Percentiles rank a stretch among this genome's conserved stretches.
These are phyloP conservation scores for Zea mays DNA, from an alignment of 176 grass and related monocot genomes.

Conservation along the genomic window DNA sequence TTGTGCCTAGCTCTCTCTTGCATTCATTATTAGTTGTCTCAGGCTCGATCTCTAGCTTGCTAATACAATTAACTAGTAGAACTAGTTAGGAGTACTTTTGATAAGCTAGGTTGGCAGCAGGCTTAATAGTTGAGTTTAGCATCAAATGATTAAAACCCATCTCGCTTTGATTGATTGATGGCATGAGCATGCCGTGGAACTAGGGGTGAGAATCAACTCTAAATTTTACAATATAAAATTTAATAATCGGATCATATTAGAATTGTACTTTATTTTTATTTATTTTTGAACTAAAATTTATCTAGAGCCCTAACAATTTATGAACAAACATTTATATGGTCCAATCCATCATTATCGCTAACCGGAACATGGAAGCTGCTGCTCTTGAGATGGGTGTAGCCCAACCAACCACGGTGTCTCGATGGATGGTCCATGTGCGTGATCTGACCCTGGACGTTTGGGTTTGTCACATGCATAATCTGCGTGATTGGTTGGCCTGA, in stretches of 20 bases:
- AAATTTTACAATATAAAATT: too few species aligned
- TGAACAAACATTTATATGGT: too few species aligned
- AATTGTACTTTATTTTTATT: too few species aligned
- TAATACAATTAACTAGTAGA: neutral
- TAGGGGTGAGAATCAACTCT: too few species aligned
- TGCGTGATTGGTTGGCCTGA: too few species aligned
- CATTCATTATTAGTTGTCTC: too few species aligned
- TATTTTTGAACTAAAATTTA: too few species aligned
- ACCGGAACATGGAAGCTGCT: slow-evolving; percentile 16
- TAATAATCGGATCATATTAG: too few species aligned
- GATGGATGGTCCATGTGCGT: slow-evolving; percentile 30
- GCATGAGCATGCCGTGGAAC: neutral
- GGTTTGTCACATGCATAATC: slow-evolving; percentile 13
- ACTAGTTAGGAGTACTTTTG: neutral
- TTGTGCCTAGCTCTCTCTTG: neutral
- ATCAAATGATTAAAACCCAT: neutral
- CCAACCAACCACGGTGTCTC: slow-evolving; percentile 36
- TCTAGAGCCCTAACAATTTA: too few species aligned
- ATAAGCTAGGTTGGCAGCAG: neutral
- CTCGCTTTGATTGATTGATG: slow-evolving; percentile 16
- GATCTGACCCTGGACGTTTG: slow-evolving; percentile 18
- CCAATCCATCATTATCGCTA: too few species aligned
- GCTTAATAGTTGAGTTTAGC: neutral
- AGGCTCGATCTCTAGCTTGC: neutral
- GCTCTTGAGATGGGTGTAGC: slow-evolving; percentile 33